Percentiles rank a stretch among this genome's conserved stretches.
Conservation (phyloP, 2,329 filamentous ascomycete species). For the Chaetomium sp. region DNA sequence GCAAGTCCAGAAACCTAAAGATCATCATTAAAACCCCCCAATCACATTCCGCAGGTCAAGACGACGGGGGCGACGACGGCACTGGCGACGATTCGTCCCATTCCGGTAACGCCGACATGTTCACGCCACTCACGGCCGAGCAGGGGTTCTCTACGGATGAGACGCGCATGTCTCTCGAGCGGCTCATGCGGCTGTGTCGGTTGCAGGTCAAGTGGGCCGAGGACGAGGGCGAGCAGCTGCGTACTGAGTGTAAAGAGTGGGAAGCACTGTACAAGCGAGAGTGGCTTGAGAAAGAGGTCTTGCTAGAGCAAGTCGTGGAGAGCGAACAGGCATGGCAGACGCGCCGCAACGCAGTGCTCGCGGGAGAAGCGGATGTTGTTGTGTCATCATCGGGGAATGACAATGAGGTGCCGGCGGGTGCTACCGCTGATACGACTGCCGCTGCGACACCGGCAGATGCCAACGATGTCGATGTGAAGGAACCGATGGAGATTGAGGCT, state of each 20-base stretch:
- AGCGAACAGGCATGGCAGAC: constrained; percentile 61
- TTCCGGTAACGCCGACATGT: constrained; percentile 40
- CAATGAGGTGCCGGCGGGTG: not conserved
- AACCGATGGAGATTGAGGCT: too few relatives aligned
- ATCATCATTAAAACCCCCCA: constrained; percentile 58
- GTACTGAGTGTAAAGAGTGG: constrained; percentile 57
- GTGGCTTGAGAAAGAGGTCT: constrained; percentile 73
- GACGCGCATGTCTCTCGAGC: constrained; percentile 50
- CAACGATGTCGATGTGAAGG: too few relatives aligned
- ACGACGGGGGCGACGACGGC: constrained; percentile 42
- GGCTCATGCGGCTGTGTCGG: constrained; percentile 61
- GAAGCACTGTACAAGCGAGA: constrained; percentile 63
- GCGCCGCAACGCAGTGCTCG: constrained; percentile 49
- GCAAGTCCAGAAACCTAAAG: constrained; percentile 50
- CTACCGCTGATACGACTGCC: not conserved
- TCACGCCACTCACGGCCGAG: constrained; percentile 48
- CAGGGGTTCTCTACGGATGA: constrained; percentile 61
- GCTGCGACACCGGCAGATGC: not conserved
- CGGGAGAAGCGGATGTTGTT: constrained; percentile 40
- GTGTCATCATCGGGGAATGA: constrained; percentile 21
- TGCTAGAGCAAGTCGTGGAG: constrained; percentile 65
- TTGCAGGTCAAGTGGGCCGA: constrained; percentile 68
- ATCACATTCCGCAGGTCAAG: constrained; percentile 50
- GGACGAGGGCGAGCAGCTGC: constrained; percentile 57
- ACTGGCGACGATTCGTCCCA: constrained; percentile 47